Evolutionary conservation across 2,329 filamentous ascomycete genomes (phyloP).

Genomic region (Colletotrichum gigasporum): DNA sequence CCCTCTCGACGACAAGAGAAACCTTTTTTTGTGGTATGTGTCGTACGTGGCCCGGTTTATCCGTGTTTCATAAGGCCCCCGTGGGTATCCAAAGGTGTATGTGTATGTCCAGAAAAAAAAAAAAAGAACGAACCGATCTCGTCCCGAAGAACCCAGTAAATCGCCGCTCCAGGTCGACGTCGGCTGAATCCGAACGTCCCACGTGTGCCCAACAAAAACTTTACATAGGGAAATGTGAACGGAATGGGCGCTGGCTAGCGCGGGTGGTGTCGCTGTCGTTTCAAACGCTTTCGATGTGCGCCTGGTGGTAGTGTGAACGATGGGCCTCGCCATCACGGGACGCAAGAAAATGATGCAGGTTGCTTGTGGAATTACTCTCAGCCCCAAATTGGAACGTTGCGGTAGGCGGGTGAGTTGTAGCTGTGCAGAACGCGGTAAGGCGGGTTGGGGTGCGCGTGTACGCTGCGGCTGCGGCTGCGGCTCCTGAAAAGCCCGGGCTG

Average conservation of each 20-base stretch:
- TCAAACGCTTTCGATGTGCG: neutral
- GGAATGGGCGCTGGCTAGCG: neutral
- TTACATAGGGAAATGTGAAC: conserved; percentile 16
- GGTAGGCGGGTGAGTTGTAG: conserved; percentile 67
- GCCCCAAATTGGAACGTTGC: conserved; percentile 65
- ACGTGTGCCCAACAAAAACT: neutral
- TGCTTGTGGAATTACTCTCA: conserved; percentile 36
- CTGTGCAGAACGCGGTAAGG: conserved; percentile 66
- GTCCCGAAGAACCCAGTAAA: neutral
- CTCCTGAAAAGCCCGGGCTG: conserved; percentile 41
- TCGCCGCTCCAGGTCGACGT: neutral
- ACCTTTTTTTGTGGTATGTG: conserved; percentile 6
- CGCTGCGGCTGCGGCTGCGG: conserved; percentile 17
- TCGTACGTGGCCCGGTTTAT: conserved; percentile 1
- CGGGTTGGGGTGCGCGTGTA: conserved; percentile 34
- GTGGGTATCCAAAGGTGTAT: conserved; percentile 21
- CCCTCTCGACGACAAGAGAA: neutral
- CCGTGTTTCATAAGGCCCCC: conserved; percentile 14
- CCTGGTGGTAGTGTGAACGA: neutral
- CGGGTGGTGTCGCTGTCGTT: conserved; percentile 13
- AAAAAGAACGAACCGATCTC: neutral
- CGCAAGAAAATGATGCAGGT: neutral
- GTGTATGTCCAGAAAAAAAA: conserved; percentile 2
- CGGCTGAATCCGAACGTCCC: neutral
- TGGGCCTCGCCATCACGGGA: conserved; percentile 22